A percentile compares a stretch with the other conserved stretches of the same genome.
Conservation (phyloP, 306 rosid species). For the Parietaria judaica region DNA sequence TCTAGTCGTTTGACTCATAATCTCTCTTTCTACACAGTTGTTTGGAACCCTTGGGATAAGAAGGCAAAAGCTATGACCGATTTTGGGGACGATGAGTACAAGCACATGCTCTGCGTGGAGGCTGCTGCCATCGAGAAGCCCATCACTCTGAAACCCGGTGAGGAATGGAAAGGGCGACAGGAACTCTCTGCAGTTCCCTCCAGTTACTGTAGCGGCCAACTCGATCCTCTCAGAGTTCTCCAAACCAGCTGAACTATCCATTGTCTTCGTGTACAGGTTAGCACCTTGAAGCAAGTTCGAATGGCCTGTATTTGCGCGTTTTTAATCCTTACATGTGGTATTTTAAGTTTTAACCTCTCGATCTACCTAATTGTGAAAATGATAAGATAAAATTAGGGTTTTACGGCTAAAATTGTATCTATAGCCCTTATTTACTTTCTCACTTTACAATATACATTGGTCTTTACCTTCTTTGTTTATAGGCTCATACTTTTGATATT, state of each 20-base stretch:
- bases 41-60: constrained; percentile 99
- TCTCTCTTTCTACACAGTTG: constrained; percentile 41
- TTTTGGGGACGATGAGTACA: constrained; percentile 97
- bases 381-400: too few relatives aligned
- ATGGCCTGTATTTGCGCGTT: neutral
- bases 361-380: too few relatives aligned
- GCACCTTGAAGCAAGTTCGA: neutral
- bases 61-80: constrained; percentile 90
- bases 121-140: constrained; percentile 77
- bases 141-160: constrained; percentile 90
- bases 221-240: constrained; percentile 84
- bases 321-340: neutral
- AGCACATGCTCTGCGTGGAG: constrained; percentile 90
- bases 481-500: too few relatives aligned
- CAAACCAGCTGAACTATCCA: constrained; percentile 43
- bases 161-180: constrained; percentile 93
- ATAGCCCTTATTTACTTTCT: too few relatives aligned
- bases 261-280: constrained; percentile 59
- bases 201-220: constrained; percentile 96
- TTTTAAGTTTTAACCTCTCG: neutral
- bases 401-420: too few relatives aligned
- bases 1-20: too few relatives aligned
- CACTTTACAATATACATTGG: too few relatives aligned
- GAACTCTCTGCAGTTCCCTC: constrained; percentile 97
- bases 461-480: too few relatives aligned